A percentile compares a stretch with the other conserved stretches of the same genome.
These are phyloP conservation scores for Populus tomentosa DNA, from an alignment of 441 rosid genomes.

Conservation along the genomic window DNA sequence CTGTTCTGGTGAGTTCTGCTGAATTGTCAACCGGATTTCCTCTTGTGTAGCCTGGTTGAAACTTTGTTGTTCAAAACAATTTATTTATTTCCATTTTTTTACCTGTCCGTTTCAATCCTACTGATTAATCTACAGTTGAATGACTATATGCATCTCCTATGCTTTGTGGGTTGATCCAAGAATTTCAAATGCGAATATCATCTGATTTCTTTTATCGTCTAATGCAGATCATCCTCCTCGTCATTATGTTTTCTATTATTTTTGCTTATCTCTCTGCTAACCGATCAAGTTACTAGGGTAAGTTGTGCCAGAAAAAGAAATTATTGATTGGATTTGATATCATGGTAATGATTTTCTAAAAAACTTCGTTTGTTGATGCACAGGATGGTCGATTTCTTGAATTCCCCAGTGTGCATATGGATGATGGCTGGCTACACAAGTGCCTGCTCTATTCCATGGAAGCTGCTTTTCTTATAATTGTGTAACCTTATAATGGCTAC, in stretches of 20 bases:
- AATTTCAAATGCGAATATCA: slow-evolving; percentile 7
- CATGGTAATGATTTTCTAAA: neutral
- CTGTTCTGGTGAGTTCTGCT: slow-evolving; percentile 41
- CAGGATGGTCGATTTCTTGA: slow-evolving; percentile 4
- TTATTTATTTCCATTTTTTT: neutral
- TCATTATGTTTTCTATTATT: slow-evolving; percentile 55
- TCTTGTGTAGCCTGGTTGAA: neutral
- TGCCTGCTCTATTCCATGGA: neutral
- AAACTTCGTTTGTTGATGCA: neutral
- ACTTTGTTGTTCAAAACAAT: neutral
- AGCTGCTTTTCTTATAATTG: neutral
- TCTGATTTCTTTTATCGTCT: neutral
- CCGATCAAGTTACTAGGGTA: slow-evolving; percentile 29
- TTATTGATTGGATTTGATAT: neutral
- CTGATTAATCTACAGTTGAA: neutral
- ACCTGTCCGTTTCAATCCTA: too few relatives aligned
- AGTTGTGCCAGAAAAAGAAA: neutral
- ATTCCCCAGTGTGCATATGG: neutral
- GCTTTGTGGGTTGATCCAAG: neutral
- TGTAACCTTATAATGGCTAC: neutral
- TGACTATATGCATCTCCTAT: neutral
- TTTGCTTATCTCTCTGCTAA: slow-evolving; percentile 34
- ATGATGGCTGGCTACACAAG: neutral
- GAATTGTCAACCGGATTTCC: neutral
- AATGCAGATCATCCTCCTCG: slow-evolving; percentile 46